A percentile compares a stretch with the other conserved stretches of the same genome.
phyloP scores from a whole-genome alignment of 1,139 yeast genomes.

The Blastobotrys malaysiensis region DNA sequence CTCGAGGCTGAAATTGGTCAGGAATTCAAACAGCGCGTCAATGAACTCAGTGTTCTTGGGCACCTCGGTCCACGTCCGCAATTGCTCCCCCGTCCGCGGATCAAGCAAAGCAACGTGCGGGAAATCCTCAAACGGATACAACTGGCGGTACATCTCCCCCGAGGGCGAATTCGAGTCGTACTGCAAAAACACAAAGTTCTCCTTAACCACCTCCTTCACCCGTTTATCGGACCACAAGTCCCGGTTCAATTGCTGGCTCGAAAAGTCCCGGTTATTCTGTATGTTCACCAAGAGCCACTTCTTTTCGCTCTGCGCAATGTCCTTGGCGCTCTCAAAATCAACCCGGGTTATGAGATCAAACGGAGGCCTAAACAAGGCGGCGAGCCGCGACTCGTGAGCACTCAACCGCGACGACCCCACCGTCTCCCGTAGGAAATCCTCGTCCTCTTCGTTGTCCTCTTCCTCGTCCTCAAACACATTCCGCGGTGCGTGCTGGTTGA shows the following conservation, averaged over 20 bases:
- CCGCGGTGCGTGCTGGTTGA: constrained; percentile 42
- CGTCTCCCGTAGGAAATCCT: constrained; percentile 19
- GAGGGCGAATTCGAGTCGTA: constrained; percentile 71
- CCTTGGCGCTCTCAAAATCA: constrained; percentile 66
- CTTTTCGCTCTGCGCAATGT: constrained; percentile 52
- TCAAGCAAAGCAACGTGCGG: constrained; percentile 93
- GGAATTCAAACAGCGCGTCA: constrained; percentile 38
- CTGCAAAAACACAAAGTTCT: constrained; percentile 65
- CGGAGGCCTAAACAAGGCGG: constrained; percentile 84
- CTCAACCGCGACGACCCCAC: constrained; percentile 37
- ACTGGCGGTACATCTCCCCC: constrained; percentile 64
- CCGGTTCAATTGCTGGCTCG: constrained; percentile 83
- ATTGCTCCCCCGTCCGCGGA: constrained; percentile 91
- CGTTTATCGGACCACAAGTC: constrained; percentile 83
- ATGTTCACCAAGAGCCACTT: constrained; percentile 87
- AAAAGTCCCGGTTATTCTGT: constrained; percentile 79
- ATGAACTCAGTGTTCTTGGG: constrained; percentile 58
- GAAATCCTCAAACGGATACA: constrained; percentile 61
- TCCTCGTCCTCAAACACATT: constrained; percentile 21
- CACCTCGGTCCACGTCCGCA: constrained; percentile 62
- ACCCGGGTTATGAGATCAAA: constrained; percentile 73
- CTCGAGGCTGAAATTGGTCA: constrained; percentile 59
- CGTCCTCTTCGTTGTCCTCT: constrained; percentile 21
- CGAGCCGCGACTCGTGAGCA: constrained; percentile 65
- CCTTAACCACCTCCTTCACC: constrained; percentile 58